Base-by-base conservation (phyloP, 2,329 filamentous ascomycete genomes). In the Aspergillus sp. region DNA sequence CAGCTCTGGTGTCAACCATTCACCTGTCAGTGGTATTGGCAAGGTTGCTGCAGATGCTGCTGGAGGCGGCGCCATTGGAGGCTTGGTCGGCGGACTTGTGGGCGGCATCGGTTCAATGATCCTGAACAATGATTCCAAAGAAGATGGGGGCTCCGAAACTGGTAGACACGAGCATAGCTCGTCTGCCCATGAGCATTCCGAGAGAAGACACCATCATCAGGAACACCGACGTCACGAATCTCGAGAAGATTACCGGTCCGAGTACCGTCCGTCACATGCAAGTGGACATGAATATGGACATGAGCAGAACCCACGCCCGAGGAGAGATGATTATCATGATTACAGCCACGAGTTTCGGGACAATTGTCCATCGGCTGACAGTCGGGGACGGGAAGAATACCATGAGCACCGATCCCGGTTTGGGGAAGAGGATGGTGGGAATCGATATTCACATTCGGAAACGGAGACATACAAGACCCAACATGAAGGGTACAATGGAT, bases 51-150 rank as follows among this genome's bases (percentile, higher is more conserved):
- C 78, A 49, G 76, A 83, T 56, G 80, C 79, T 42, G 77, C 81
- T 43, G 81, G 81, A 41, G 82, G 82, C 43, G 82, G 84, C 44
- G 80, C 80, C 9, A 64, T 89, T 1, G 85, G 86, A 25, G 83
- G 84, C 20, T 71, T 95, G 39, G 74, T 95, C 10, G 84, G 83
- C 47, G 81, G 83, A 23, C 68, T 86, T 30, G 85, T 86, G 23
- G 73, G 76, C 25, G 75, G 72, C 22, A 68, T 79, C 51, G 75
- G 76, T 25, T 78, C 79, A 32, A 81, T 80, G 35, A 70, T 90
- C 13, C 77, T 94, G 7, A 80, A 83, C 9, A 78, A 17, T 23
- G 12, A 78, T 10, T 33, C 46, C n/a, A 30, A 30, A 10, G 44
- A 44, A 17, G 44, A 48, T 20, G 37, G 22, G 9, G 44, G 15